Conservation (phyloP, 148 eudicot genomes). For the Limonium bicolor region DNA sequence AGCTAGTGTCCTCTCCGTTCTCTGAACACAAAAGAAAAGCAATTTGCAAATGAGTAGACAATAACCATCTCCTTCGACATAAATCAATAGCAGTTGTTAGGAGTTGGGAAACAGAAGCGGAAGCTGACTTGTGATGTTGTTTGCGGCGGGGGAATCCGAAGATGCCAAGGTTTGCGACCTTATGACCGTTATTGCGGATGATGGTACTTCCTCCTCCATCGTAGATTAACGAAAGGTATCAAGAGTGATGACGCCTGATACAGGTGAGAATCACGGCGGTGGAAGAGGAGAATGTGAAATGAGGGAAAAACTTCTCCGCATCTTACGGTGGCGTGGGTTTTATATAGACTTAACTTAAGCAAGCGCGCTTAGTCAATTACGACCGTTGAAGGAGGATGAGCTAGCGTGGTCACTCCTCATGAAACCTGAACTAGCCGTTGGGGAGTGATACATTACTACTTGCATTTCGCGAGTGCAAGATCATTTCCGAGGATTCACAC, state of each 20-base stretch:
- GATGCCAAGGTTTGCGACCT: slow-evolving; percentile 48
- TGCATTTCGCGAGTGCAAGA: too few relatives aligned
- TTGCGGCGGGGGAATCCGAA: slow-evolving; percentile 2
- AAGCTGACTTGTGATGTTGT: slow-evolving; percentile 11
- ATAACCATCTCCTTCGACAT: background rate
- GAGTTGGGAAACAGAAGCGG: background rate
- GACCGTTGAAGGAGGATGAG: slow-evolving; percentile 9
- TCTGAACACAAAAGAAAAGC: slow-evolving; percentile 15
- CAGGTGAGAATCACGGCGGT: background rate
- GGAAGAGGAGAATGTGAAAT: background rate
- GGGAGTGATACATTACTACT: too few relatives aligned
- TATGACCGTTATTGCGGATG: slow-evolving; percentile 50
- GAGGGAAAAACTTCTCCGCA: background rate
- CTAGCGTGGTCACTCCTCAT: background rate
- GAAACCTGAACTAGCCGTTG: slow-evolving; percentile 11
- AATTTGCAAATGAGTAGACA: background rate
- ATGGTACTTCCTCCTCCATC: slow-evolving; percentile 81
- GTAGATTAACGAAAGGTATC: too few relatives aligned
- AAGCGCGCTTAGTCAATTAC: background rate
- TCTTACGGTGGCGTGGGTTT: background rate
- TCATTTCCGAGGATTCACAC: too few relatives aligned
- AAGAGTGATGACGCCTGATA: background rate
- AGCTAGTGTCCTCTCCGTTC: slow-evolving; percentile 39
- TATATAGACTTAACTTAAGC: background rate
- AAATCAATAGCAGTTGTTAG: background rate